phyloP scores from a whole-genome alignment of 2,329 filamentous ascomycete species.

The Chaetoscypha palmicola region DNA sequence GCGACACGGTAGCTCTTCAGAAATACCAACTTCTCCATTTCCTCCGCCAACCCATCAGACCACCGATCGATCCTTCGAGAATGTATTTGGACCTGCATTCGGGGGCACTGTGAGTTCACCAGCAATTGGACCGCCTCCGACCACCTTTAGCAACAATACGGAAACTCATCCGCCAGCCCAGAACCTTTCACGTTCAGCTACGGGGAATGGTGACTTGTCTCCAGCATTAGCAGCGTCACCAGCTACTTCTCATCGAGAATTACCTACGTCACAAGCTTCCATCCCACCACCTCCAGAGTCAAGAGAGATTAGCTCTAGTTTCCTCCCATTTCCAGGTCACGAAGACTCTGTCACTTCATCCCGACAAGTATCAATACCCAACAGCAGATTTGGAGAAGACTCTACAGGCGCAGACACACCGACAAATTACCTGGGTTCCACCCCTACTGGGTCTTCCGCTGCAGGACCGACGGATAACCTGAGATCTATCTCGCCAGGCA shows the following conservation, averaged over 20 bases:
- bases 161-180: constrained; percentile 20
- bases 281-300: constrained; percentile 60
- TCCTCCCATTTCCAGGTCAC: constrained; percentile 61
- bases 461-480: constrained; percentile 22
- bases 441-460: constrained; percentile 28
- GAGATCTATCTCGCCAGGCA: constrained; percentile 24
- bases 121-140: constrained; percentile 40
- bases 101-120: constrained; percentile 37
- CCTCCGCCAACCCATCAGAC: constrained; percentile 35
- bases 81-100: constrained; percentile 72
- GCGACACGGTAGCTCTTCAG: constrained; percentile 50
- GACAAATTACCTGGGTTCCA: constrained; percentile 31
- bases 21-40: constrained; percentile 43
- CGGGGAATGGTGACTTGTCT: constrained; percentile 21
- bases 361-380: constrained; percentile 67
- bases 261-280: constrained; percentile 39
- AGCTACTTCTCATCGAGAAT: constrained; percentile 54
- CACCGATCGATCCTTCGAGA: constrained; percentile 70
- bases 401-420: constrained; percentile 33
- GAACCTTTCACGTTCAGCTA: constrained; percentile 23
- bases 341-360: constrained; percentile 69
- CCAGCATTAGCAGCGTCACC: constrained; percentile 45
- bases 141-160: constrained; percentile 50
- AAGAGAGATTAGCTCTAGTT: constrained; percentile 69
- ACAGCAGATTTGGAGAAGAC: constrained; percentile 53